Base-by-base conservation (phyloP, 2,329 filamentous ascomycete species). In the Ascochyta koolunga region DNA sequence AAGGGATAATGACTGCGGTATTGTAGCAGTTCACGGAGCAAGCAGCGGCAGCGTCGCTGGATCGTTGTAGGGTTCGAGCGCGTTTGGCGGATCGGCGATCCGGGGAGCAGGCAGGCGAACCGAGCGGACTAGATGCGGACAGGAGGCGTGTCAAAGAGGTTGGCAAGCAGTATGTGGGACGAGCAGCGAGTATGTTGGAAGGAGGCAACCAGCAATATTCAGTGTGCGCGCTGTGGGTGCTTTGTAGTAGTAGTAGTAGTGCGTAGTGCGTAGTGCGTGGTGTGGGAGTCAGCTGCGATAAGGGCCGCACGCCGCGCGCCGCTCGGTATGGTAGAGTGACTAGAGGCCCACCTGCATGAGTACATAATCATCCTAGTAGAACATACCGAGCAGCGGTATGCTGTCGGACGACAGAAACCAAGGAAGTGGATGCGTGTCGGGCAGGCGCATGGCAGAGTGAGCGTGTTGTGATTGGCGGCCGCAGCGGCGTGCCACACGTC, bases 31-130 rank as follows among this genome's bases (percentile, higher is more conserved):
- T 54, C 51, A 45, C 24, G 40, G 56, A 58, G 60, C 65, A 68
- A 68, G 69, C 63, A 72, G 69, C 69, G 69, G 69, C 59, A 52
- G 62, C 40, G 51, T 13, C 36, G 36, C 51, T 54, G 41, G 51
- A 32, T 54, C 51, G 51, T 49, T 5, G 40, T 9, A 22, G 44
- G 51, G 51, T 49, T 49, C 51, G 51, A 54, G 51, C 51, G 51
- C 45, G 51, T 54, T 45, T 44, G 45, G 51, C 32, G 29, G 66
- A 72, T 72, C 68, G 67, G 65, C 70, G 65, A 54, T 54, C 51
- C 45, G 51, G 51, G 51, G 51, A 54, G 51, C 45, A 41, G 46
- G 51, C 45, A 54, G 29, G 27, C 32, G 44, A 21, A 42, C 45
- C 51, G 51, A 31, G 37, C 29, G 19, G 39, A 40, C 31, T 43